Conservation (phyloP, 345 rosid species). For the Salix arbutifolia region DNA sequence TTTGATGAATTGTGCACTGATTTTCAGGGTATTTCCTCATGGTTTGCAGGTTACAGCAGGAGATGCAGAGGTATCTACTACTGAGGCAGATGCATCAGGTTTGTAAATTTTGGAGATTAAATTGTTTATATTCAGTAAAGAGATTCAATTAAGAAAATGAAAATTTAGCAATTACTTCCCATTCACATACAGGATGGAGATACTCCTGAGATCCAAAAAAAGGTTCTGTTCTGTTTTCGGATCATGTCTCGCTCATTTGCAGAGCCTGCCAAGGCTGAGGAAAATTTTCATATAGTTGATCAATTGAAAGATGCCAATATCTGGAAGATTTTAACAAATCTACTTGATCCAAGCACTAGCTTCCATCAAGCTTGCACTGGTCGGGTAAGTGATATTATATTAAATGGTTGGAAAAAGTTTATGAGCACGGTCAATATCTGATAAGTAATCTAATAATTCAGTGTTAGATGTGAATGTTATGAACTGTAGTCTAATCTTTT, state of each 20-base stretch:
- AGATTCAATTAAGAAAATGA: slow-evolving; percentile 6
- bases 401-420: neutral
- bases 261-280: slow-evolving; percentile 80
- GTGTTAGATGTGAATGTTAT: neutral
- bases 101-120: slow-evolving; percentile 18
- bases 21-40: slow-evolving; percentile 35
- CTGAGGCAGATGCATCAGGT: slow-evolving; percentile 88
- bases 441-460: neutral
- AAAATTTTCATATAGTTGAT: slow-evolving; percentile 82
- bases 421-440: neutral
- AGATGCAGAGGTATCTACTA: slow-evolving; percentile 83
- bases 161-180: slow-evolving; percentile 19
- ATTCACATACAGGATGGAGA: slow-evolving; percentile 62
- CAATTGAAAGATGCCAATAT: slow-evolving; percentile 88
- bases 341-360: slow-evolving; percentile 73
- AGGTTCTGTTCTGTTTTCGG: slow-evolving; percentile 65
- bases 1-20: slow-evolving; percentile 36
- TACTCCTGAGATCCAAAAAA: slow-evolving; percentile 80
- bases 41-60: slow-evolving; percentile 88
- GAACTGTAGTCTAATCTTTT: neutral
- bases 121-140: slow-evolving; percentile 1
- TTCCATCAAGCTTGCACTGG: slow-evolving; percentile 47
- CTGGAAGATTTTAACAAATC: slow-evolving; percentile 72
- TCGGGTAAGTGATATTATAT: slow-evolving; percentile 55
- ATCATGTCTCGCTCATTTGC: slow-evolving; percentile 87